Evolutionary conservation across 129 eudicot genomes (phyloP), one percentile per base, ranked within the genome.

Genomic region (Silybum marianum): DNA sequence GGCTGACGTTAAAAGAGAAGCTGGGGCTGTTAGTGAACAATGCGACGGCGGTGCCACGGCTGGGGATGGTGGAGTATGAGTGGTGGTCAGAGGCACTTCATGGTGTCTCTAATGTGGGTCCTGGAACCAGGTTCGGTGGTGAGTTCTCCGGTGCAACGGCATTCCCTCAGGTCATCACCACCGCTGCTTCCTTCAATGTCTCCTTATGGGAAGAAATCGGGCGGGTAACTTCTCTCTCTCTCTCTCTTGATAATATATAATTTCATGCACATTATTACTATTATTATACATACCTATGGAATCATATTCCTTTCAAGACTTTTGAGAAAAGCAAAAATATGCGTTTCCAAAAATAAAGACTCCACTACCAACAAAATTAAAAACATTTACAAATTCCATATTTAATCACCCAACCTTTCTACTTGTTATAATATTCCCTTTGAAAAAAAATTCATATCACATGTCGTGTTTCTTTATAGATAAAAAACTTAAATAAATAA

Each of bases 21-120:
- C 75, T 90, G 12, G 87, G 88, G 54, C 78, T 88, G 71, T 74
- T 93, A 32, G 93, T 68, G 28, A 87, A 84, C 86, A 83, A 63
- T 67, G 96, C 97, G 11, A 84, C 87, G 65, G 82, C 91, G 1
- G 89, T 93, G 78, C 92, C 91, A 10, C 88, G 97, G 83, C 71
- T 93, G 51, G 97, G 93, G 58, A 76, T 93, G 0, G 72, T 63
- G 28, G 89, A 85, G 19, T 93, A 90, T 54, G 85, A 86, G 84
- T 93, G 97, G 97, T 93, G 97, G 97, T 88, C 93, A 51, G 97
- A 93, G 88, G 97, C 97, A 42, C 88, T 93, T 63, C 97, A 93
- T 73, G 97, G 97, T 5, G 92, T 93, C n/a, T 93, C 97, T 0
- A 86, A 93, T 79, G 93, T 93, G 24, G 96, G 96, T 2, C 92